phyloP scores from a whole-genome alignment of 2,329 filamentous ascomycete species.

The Ophiostoma australiae region DNA sequence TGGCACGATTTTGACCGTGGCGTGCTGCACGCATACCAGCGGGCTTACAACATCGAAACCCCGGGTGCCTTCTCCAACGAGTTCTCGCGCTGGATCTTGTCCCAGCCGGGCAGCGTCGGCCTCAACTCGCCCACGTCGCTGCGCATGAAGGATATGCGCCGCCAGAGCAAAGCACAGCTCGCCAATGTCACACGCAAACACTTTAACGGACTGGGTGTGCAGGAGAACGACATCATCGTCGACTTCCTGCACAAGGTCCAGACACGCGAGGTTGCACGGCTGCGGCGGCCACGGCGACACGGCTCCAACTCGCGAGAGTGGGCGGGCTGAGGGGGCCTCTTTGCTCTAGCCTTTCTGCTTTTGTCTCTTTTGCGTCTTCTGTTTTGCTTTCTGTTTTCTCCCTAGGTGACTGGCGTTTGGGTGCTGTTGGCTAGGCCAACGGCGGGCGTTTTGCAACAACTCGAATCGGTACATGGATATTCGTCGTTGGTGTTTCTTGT shows the following conservation, averaged over 20 bases:
- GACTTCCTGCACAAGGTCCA: constrained; percentile 69
- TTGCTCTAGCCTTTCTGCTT: neutral
- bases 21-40: constrained; percentile 69
- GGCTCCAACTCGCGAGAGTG: constrained; percentile 27
- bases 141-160: constrained; percentile 56
- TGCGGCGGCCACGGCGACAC: constrained; percentile 26
- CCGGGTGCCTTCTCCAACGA: constrained; percentile 64
- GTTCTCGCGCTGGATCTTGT: constrained; percentile 58
- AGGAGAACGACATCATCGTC: constrained; percentile 78
- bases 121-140: constrained; percentile 72
- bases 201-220: constrained; percentile 73
- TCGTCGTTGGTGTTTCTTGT: neutral
- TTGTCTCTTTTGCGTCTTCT: constrained; percentile 20
- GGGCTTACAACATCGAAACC: constrained; percentile 65
- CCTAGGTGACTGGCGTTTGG: constrained; percentile 18
- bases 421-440: neutral
- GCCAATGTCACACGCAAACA: constrained; percentile 71
- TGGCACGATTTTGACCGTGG: constrained; percentile 65
- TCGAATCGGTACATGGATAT: neutral
- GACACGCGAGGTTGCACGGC: constrained; percentile 44
- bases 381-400: constrained; percentile 34
- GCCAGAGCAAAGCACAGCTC: constrained; percentile 68
- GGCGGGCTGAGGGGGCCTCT: constrained; percentile 23
- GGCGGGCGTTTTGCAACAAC: neutral
- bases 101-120: constrained; percentile 60